Base-by-base conservation (phyloP, 1,284 basidiomycete genomes). In the Cutaneotrichosporon cavernicola region DNA sequence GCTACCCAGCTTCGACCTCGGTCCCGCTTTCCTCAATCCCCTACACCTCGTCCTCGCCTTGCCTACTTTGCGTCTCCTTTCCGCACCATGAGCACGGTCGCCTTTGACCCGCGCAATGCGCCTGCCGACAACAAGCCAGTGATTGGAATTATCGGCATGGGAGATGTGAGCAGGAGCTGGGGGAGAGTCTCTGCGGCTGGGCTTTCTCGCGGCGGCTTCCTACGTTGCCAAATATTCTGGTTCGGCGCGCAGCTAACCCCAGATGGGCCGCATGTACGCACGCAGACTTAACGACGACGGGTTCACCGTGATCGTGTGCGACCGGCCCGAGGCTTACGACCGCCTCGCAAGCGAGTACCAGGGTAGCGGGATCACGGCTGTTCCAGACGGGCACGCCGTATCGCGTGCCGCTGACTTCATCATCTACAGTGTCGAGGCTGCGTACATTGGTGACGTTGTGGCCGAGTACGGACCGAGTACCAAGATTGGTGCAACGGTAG, bases 231-330 rank as follows among this genome's bases (percentile, higher is more conserved):
- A 7, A 9, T 18, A 14, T 26, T 22, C 32, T 9, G 30, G 30
- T 34, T 31, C 1, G 11, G 8, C 30, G 4, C 7, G 7, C 13
- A 9, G 58, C 59, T 62, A 10, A 61, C 56, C 4, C n/a, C 78
- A 93, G 66, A 99, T 98, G 96, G 96, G 96, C 5, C 84, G 84
- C 71, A 91, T 99, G 89, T 99, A 98, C 78, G 93, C 94, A 0
- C 85, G 85, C 46, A 81, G 84, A 49, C 83, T 64, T 13, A 30
- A 30, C 5, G 51, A 50, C 26, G 58, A 26, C 10, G 32, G 57
- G 0, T 26, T 26, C 65, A 91, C 92, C 76, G 92, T 99, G 58
- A 87, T 92, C 76, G 93, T 98, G 8, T 98, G 96, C 77, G 96
- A 99, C 80, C 81, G 87, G 10, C 90, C 92, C 0, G 86, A 87